These are phyloP conservation scores for Penicillium glabrum DNA, from an alignment of 2,329 filamentous ascomycete species.

Conservation along the genomic window DNA sequence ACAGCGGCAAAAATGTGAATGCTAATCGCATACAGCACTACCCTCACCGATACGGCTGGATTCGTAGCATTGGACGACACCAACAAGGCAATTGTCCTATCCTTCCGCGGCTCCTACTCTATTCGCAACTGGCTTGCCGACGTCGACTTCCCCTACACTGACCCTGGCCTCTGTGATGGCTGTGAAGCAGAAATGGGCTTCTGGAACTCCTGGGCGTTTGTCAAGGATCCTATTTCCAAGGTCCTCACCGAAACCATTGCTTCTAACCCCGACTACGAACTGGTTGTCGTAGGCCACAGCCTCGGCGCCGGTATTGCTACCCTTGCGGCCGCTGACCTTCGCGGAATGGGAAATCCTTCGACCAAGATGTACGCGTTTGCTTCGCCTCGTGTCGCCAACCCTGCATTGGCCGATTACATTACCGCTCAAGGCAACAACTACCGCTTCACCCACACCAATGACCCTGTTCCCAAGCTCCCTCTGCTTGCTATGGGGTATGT, in stretches of 20 bases:
- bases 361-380: slow-evolving; percentile 67
- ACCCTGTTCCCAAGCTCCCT: slow-evolving; percentile 68
- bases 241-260: slow-evolving; percentile 29
- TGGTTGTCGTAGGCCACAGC: slow-evolving; percentile 62
- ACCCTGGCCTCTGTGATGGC: slow-evolving; percentile 42
- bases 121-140: slow-evolving; percentile 35
- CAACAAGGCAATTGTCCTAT: slow-evolving; percentile 38
- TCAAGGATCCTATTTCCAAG: slow-evolving; percentile 35
- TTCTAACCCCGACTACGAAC: slow-evolving; percentile 33
- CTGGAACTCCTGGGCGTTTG: slow-evolving; percentile 45
- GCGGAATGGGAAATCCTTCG: slow-evolving; percentile 46
- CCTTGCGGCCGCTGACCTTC: slow-evolving; percentile 59
- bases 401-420: slow-evolving; percentile 55
- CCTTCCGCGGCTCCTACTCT: slow-evolving; percentile 40
- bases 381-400: slow-evolving; percentile 64
- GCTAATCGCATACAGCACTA: slow-evolving; percentile 8
- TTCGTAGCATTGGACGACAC: slow-evolving; percentile 51
- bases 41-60: slow-evolving; percentile 45
- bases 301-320: slow-evolving; percentile 66
- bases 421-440: slow-evolving; percentile 54
- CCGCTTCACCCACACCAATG: slow-evolving; percentile 66
- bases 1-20: not conserved
- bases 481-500: slow-evolving; percentile 61
- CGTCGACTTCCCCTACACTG: slow-evolving; percentile 25
- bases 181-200: slow-evolving; percentile 49